Percentiles rank a stretch among this genome's conserved stretches.
Evolutionary conservation across 495 filamentous ascomycete species (phyloP).

Genomic region (Aspergillus leporis): DNA sequence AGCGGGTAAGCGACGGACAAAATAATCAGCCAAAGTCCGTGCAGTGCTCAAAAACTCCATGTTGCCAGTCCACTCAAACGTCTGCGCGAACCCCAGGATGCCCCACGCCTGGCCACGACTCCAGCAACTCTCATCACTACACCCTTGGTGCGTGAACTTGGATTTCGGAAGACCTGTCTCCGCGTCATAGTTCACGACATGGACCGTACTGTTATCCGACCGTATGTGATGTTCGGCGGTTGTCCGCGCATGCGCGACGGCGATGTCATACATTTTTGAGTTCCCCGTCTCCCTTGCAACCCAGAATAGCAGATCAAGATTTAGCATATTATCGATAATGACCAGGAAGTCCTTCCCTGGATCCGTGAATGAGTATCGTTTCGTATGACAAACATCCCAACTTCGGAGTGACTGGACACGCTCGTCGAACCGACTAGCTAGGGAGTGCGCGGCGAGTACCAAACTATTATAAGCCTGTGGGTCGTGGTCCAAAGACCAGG

Average conservation of each 20-base stretch:
- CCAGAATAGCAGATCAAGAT: constrained; percentile 48
- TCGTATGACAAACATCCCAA: constrained; percentile 37
- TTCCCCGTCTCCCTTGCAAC: constrained; percentile 35
- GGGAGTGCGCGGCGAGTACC: constrained; percentile 34
- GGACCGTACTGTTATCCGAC: constrained; percentile 33
- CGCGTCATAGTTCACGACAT: constrained; percentile 42
- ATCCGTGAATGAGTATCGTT: constrained; percentile 34
- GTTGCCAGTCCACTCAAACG: constrained; percentile 42
- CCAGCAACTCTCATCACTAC: constrained; percentile 41
- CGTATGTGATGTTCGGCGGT: constrained; percentile 38
- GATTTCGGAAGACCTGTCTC: constrained; percentile 29
- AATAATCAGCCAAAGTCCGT: constrained; percentile 34
- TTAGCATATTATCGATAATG: constrained; percentile 53
- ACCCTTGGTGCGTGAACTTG: constrained; percentile 44
- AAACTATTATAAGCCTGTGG: constrained; percentile 29
- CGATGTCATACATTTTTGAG: constrained; percentile 30
- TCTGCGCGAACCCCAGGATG: constrained; percentile 45
- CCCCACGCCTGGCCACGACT: constrained; percentile 49
- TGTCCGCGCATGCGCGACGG: constrained; percentile 36
- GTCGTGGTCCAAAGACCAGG: constrained; percentile 36
- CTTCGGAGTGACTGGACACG: constrained; percentile 36
- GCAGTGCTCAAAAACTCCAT: constrained; percentile 35
- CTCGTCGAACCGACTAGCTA: constrained; percentile 37
- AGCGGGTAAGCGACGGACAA: constrained; percentile 31
- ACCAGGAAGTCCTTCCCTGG: constrained; percentile 28